phyloP scores from a whole-genome alignment of 768 basidiomycete species.

The Auriscalpium vulgare region DNA sequence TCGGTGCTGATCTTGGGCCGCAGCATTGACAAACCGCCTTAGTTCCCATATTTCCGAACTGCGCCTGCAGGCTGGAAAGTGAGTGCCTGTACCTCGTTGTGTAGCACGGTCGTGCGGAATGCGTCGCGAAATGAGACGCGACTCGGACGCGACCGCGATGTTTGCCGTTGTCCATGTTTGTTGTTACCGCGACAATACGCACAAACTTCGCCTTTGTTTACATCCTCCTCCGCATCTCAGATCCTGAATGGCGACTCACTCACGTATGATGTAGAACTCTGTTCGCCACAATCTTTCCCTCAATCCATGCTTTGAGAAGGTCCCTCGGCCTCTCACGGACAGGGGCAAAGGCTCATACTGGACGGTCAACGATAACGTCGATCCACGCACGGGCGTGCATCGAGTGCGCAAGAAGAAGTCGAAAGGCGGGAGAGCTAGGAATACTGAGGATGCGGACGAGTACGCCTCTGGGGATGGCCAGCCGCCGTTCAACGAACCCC shows the following conservation, averaged over 20 bases:
- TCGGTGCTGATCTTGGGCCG: constrained; percentile 7
- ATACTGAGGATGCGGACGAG: constrained; percentile 41
- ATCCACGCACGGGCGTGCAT: constrained; percentile 84
- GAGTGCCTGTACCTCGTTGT: constrained; percentile 23
- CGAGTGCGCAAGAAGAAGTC: constrained; percentile 83
- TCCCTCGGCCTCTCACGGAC: constrained; percentile 84
- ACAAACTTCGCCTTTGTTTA: constrained; percentile 21
- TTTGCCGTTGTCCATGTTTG: constrained; percentile 41
- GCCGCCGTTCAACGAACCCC: constrained; percentile 43
- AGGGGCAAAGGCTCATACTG: constrained; percentile 89
- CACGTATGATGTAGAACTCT: constrained; percentile 52
- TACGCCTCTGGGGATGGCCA: constrained; percentile 46
- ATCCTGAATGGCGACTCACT: neutral
- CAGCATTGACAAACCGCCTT: constrained; percentile 13
- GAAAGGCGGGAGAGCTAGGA: constrained; percentile 47
- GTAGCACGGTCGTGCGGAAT: constrained; percentile 2
- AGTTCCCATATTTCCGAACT: constrained; percentile 86
- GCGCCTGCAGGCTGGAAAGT: constrained; percentile 93
- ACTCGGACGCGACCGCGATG: constrained; percentile 45
- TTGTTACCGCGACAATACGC: constrained; percentile 36
- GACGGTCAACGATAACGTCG: constrained; percentile 87
- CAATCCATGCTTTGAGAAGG: constrained; percentile 88
- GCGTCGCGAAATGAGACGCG: constrained; percentile 12
- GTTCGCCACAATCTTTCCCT: constrained; percentile 86
- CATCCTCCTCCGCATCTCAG: constrained; percentile 10